A percentile compares a stretch with the other conserved stretches of the same genome.
Conservation (phyloP, 139 green algal species). For the Chlorella sp. region DNA sequence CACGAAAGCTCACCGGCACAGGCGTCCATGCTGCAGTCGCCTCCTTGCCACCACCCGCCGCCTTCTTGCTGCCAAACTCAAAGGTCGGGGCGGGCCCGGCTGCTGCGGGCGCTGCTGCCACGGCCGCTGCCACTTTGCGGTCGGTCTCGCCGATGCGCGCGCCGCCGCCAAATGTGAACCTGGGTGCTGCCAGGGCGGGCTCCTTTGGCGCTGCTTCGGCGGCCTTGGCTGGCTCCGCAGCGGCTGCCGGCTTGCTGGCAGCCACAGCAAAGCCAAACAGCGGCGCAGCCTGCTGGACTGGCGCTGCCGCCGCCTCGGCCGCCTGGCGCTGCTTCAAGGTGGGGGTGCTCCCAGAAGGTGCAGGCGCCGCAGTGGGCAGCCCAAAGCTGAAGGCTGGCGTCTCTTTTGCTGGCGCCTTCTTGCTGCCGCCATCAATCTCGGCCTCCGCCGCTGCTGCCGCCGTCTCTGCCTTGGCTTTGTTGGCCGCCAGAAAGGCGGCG, state of each 20-base stretch:
- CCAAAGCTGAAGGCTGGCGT: conserved; percentile 23
- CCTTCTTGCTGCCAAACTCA: conserved; percentile 11
- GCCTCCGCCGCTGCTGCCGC: background rate
- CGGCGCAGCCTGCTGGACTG: background rate
- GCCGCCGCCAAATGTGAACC: conserved; percentile 35
- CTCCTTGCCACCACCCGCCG: background rate
- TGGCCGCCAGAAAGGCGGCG: conserved; percentile 14
- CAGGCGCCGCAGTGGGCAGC: background rate
- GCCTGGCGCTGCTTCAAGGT: conserved; percentile 1
- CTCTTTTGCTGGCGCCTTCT: background rate
- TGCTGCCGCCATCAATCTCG: conserved; percentile 1
- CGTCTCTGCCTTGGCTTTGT: background rate
- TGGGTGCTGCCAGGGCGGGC: background rate
- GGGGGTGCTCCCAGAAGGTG: background rate
- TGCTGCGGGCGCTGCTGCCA: background rate
- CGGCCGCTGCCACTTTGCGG: conserved; percentile 18
- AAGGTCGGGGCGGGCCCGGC: conserved; percentile 8
- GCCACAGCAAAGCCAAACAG: conserved; percentile 5
- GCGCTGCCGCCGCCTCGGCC: background rate
- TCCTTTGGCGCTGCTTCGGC: background rate
- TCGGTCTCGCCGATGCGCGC: conserved; percentile 1
- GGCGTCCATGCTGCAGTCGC: background rate
- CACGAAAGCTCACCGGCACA: background rate
- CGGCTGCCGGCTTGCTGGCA: background rate
- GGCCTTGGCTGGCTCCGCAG: background rate